Evolutionary conservation across 345 rosid genomes (phyloP).

Genomic region (Aurinia saxatilis): DNA sequence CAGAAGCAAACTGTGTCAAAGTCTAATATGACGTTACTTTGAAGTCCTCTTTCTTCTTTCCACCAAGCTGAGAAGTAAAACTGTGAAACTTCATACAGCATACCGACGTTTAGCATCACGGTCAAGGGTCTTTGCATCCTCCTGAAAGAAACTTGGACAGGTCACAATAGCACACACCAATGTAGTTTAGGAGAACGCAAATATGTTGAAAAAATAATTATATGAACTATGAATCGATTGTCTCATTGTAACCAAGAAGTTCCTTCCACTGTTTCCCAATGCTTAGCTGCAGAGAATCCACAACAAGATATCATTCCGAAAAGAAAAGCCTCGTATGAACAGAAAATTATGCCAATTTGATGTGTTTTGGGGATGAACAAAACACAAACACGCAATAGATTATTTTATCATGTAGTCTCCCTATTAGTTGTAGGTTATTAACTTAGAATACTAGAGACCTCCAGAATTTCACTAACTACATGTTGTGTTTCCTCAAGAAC

Average conservation of each 20-base stretch:
- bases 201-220: slow-evolving; percentile 15
- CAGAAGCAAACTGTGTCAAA: slow-evolving; percentile 1
- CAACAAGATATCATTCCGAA: background rate
- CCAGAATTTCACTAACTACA: too few species aligned
- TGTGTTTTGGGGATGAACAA: background rate
- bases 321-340: too few species aligned
- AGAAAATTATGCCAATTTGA: background rate
- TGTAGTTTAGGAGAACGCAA: slow-evolving; percentile 1
- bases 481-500: too few species aligned
- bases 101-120: too few species aligned
- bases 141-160: background rate
- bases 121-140: too few species aligned
- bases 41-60: too few species aligned
- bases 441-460: too few species aligned
- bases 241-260: too few species aligned
- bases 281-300: slow-evolving; percentile 23
- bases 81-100: too few species aligned
- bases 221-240: slow-evolving; percentile 73
- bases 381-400: background rate
- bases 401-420: background rate
- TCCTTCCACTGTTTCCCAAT: too few species aligned
- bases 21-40: background rate
- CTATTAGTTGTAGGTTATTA: too few species aligned
- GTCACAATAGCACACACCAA: slow-evolving; percentile 2
- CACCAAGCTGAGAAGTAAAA: too few species aligned